A percentile compares a stretch with the other conserved stretches of the same genome.
Conservation (phyloP, 176 grass and related monocot genomes). For the Chrysopogon serrulatus region DNA sequence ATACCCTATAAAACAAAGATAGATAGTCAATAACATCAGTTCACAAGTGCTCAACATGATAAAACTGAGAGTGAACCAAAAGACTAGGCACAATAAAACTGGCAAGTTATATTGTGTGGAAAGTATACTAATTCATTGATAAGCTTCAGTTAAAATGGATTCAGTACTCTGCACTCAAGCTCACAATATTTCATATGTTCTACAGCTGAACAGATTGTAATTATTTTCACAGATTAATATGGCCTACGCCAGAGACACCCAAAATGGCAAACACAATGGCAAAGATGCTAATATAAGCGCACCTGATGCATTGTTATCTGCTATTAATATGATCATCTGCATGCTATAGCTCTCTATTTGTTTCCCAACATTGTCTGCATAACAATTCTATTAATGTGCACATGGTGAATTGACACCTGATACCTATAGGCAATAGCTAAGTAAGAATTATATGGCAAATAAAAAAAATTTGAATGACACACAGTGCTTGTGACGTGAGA, state of each 20-base stretch:
- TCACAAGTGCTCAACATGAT: constrained; percentile 7
- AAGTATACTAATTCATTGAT: background rate
- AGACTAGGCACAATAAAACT: background rate
- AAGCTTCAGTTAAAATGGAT: background rate
- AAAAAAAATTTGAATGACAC: background rate
- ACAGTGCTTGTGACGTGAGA: background rate
- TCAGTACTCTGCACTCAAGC: background rate
- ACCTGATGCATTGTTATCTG: background rate
- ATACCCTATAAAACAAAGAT: constrained; percentile 55
- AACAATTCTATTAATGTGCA: background rate
- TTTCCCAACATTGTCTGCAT: background rate
- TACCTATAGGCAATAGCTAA: background rate
- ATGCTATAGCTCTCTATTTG: background rate
- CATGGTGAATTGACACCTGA: background rate
- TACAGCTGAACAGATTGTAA: background rate
- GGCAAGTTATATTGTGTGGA: background rate
- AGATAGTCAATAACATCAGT: background rate
- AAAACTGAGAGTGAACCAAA: background rate
- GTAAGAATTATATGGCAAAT: background rate
- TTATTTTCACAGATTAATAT: background rate
- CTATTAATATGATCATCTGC: background rate
- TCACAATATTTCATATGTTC: background rate
- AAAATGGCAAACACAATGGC: background rate
- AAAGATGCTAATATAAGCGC: background rate
- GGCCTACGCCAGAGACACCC: background rate